phyloP scores from a whole-genome alignment of 163 green algal species.

The Chlorella variabilis region DNA sequence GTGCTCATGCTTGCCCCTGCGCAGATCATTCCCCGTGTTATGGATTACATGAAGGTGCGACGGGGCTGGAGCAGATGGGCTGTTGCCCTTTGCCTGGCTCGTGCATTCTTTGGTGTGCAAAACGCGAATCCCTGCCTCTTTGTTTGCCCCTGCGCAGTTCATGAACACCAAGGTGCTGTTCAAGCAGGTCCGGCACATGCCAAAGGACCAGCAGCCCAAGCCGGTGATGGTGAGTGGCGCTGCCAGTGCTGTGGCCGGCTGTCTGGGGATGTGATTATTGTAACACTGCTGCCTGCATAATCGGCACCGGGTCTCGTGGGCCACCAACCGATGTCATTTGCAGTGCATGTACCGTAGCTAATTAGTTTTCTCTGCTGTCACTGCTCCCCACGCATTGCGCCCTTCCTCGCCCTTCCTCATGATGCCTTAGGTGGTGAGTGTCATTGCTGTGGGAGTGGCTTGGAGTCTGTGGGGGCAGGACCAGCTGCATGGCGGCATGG shows the following conservation, averaged over 20 bases:
- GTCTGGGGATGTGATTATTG: no score
- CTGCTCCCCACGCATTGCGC: background rate
- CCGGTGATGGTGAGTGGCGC: conserved; percentile 64
- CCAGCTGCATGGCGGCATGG: no score
- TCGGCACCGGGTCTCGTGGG: no score
- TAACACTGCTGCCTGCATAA: no score
- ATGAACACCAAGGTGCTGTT: conserved; percentile 87
- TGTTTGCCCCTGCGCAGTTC: conserved; percentile 59
- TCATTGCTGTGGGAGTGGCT: no score
- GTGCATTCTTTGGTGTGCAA: no score
- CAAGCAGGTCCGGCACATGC: conserved; percentile 47
- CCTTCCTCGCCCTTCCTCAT: no score
- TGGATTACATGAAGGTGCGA: conserved; percentile 16
- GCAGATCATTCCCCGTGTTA: conserved; percentile 6
- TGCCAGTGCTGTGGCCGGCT: background rate
- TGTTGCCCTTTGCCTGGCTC: no score
- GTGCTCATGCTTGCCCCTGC: background rate
- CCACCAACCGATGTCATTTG: background rate
- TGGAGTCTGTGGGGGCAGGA: no score
- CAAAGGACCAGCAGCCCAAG: background rate
- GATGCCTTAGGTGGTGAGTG: no score
- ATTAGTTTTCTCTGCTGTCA: background rate
- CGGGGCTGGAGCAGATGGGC: background rate
- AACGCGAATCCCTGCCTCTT: no score
- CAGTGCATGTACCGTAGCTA: background rate